These are phyloP conservation scores for Pseudovirgaria hyperparasitica DNA, from an alignment of 2,329 filamentous ascomycete species.

Conservation along the genomic window DNA sequence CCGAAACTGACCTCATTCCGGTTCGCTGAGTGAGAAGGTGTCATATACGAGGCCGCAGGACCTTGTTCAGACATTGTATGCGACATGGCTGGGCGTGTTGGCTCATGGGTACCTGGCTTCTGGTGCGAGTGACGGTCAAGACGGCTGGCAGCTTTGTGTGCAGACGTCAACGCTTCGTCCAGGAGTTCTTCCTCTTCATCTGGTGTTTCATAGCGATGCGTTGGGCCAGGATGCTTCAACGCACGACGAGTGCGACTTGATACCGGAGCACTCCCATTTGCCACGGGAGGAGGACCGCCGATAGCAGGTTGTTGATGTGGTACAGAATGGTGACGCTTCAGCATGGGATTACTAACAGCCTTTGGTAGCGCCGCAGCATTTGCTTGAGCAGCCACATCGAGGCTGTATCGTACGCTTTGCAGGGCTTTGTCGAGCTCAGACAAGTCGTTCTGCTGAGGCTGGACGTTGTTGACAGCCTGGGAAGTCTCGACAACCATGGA, in stretches of 20 bases:
- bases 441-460: slow-evolving; percentile 39
- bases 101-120: slow-evolving; percentile 12
- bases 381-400: slow-evolving; percentile 33
- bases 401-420: slow-evolving; percentile 45
- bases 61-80: slow-evolving; percentile 54
- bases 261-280: slow-evolving; percentile 40
- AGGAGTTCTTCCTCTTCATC: slow-evolving; percentile 94
- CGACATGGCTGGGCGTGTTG: slow-evolving; percentile 34
- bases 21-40: slow-evolving; percentile 69
- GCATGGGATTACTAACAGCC: slow-evolving; percentile 29
- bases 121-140: slow-evolving; percentile 40
- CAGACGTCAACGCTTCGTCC: slow-evolving; percentile 73
- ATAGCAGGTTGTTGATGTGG: slow-evolving; percentile 26
- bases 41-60: slow-evolving; percentile 49
- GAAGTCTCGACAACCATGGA: slow-evolving; percentile 67
- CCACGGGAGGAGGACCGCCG: too few relatives aligned
- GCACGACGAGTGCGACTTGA: slow-evolving; percentile 72
- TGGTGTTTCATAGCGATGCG: slow-evolving; percentile 81
- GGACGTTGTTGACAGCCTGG: slow-evolving; percentile 31
- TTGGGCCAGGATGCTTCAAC: slow-evolving; percentile 57
- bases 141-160: slow-evolving; percentile 60
- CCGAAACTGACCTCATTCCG: slow-evolving; percentile 65
- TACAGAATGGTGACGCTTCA: slow-evolving; percentile 37
- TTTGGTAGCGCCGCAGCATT: slow-evolving; percentile 15
- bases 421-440: slow-evolving; percentile 49